Conservation (phyloP, 2,329 filamentous ascomycete genomes). For the Xylaria arbuscula region DNA sequence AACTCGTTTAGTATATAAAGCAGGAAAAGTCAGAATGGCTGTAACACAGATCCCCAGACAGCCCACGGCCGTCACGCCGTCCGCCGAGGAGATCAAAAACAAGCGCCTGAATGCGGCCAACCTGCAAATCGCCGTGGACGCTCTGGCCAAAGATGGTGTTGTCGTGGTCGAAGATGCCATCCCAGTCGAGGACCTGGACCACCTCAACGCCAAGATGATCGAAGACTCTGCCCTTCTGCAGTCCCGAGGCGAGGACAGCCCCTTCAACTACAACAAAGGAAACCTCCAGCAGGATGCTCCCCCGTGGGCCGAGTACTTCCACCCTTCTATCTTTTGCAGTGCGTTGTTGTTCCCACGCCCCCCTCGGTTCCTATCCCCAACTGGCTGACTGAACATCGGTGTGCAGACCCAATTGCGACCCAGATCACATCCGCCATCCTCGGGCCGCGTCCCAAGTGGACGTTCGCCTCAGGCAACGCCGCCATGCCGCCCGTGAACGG, state of each 20-base stretch:
- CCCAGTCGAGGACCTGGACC: conserved; percentile 61
- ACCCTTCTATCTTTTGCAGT: conserved; percentile 64
- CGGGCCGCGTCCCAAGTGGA: conserved; percentile 65
- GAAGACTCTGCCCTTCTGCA: conserved; percentile 65
- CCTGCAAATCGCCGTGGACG: conserved; percentile 64
- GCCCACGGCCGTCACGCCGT: conserved; percentile 42
- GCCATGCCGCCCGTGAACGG: conserved; percentile 63
- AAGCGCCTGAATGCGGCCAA: conserved; percentile 58
- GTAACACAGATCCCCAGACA: conserved; percentile 31
- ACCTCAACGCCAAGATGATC: conserved; percentile 69
- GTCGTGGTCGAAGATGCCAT: conserved; percentile 67
- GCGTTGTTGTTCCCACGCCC: conserved; percentile 18
- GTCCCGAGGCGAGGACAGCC: conserved; percentile 63
- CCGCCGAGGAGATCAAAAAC: conserved; percentile 53
- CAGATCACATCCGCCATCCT: conserved; percentile 67
- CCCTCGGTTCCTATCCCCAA: conserved; percentile 31
- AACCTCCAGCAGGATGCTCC: conserved; percentile 72
- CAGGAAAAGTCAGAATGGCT: conserved; percentile 25
- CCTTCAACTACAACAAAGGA: conserved; percentile 72
- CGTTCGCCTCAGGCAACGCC: conserved; percentile 68
- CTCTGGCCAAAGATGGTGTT: conserved; percentile 64
- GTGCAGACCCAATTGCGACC: conserved; percentile 62
- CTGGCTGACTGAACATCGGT: background rate
- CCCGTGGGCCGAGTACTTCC: conserved; percentile 61
- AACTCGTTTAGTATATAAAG: background rate